Conservation (phyloP, 108 stramenopile species). For the Nannochloropsis salina region DNA sequence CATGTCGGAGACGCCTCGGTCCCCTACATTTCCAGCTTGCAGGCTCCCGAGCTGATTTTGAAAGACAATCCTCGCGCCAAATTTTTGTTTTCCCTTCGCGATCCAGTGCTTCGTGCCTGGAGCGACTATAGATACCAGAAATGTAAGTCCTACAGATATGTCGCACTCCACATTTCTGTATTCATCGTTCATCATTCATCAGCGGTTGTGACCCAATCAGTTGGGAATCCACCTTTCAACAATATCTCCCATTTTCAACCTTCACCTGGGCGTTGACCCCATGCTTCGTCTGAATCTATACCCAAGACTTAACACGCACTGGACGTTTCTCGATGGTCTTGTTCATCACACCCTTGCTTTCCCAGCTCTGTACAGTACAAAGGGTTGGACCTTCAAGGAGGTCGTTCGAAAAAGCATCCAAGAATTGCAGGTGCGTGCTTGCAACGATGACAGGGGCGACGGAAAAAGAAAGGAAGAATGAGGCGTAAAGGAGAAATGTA, state of each 20-base stretch:
- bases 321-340: not conserved
- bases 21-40: not conserved
- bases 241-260: too few relatives aligned
- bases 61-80: constrained; percentile 38
- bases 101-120: constrained; percentile 40
- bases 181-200: not conserved
- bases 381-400: not conserved
- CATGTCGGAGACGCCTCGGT: not conserved
- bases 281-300: too few relatives aligned
- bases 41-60: not conserved
- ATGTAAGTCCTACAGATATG: too few relatives aligned
- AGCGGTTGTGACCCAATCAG: too few relatives aligned
- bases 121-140: constrained; percentile 33
- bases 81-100: constrained; percentile 37
- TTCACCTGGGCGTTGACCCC: too few relatives aligned
- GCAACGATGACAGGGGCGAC: not conserved
- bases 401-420: not conserved
- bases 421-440: not conserved
- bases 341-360: not conserved
- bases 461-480: not conserved
- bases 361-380: not conserved
- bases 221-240: too few relatives aligned
- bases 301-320: not conserved
- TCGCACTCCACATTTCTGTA: not conserved
- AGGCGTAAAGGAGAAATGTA: not conserved